phyloP scores from a whole-genome alignment of 1,284 basidiomycete genomes.

The Trametes versicolor region DNA sequence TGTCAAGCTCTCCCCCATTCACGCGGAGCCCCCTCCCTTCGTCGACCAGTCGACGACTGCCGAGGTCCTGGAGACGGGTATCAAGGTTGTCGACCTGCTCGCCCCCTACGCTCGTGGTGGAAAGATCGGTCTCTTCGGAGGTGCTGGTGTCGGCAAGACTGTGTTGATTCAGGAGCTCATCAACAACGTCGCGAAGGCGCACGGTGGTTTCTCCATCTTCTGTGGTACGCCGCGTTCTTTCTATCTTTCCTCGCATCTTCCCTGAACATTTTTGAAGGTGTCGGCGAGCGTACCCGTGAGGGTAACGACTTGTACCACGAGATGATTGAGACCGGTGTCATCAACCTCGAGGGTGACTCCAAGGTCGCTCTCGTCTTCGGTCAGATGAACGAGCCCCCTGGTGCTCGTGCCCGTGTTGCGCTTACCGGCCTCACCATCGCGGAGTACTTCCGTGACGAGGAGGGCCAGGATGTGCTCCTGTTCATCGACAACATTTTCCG shows the following conservation, averaged over 20 bases:
- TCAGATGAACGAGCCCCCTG: slow-evolving; percentile 99
- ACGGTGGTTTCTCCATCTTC: slow-evolving; percentile 99
- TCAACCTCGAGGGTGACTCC: slow-evolving; percentile 98
- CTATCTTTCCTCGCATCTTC: background rate
- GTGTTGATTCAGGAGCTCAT: slow-evolving; percentile 99
- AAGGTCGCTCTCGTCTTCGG: slow-evolving; percentile 99
- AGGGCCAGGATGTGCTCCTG: slow-evolving; percentile 99
- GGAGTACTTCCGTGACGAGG: slow-evolving; percentile 99
- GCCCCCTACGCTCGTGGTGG: slow-evolving; percentile 99
- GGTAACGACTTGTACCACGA: slow-evolving; percentile 99
- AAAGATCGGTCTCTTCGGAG: slow-evolving; percentile 99
- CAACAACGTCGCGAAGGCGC: slow-evolving; percentile 99
- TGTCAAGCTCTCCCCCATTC: slow-evolving; percentile 91
- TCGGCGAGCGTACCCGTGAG: slow-evolving; percentile 99
- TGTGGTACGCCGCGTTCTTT: slow-evolving; percentile 72
- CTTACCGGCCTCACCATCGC: slow-evolving; percentile 99
- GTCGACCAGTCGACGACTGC: slow-evolving; percentile 98
- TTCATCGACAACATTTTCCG: slow-evolving; percentile 99
- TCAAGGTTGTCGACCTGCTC: slow-evolving; percentile 99
- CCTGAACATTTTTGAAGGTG: slow-evolving; percentile 63
- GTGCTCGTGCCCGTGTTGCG: slow-evolving; percentile 99
- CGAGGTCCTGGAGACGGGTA: slow-evolving; percentile 99
- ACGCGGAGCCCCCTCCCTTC: slow-evolving; percentile 96
- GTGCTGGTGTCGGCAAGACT: slow-evolving; percentile 99
- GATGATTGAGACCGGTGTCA: slow-evolving; percentile 99